Evolutionary conservation across 1,284 basidiomycete genomes (phyloP), one percentile per base, ranked within the genome.

Genomic region (Ustilago xerochloae): DNA sequence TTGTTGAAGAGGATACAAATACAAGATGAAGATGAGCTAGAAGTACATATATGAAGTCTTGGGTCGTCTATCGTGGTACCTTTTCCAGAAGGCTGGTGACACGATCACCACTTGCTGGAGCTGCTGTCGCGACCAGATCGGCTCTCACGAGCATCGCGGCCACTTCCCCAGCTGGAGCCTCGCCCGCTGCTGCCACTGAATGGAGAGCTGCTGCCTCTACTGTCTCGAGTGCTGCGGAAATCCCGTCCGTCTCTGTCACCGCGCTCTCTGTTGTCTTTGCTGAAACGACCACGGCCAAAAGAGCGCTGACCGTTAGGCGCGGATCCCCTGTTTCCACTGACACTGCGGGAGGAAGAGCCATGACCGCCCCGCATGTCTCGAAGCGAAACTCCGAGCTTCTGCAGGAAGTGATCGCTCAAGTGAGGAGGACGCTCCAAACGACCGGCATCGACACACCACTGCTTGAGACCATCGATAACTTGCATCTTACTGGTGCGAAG

Each of bases 391-490:
- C 78, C 78, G 16, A 79, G 45, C 61, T 75, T 75, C 46, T 57
- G 45, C 57, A 75, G 26, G 63, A 62, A 73, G 9, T 20, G 12
- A 4, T 64, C 60, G 55, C 72, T 70, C 43, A 79, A 46, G 49
- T 73, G 65, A 6, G 75, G 75, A 30, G 64, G 46, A 29, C 46
- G 45, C 24, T 66, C 54, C 45, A 78, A 15, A 20, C 69, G 47
- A 22, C 57, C 72, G 0, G 69, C 65, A 29, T 69, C 47, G 35
- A 68, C 61, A 2, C 55, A 28, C 78, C 78, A 79, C 18, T 60
- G 51, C 63, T 73, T 77, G 54, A 79, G 52, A 10, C 72, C 78
- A 2, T 78, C 58, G 35, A 77, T 32, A 12, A 77, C 20, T 38
- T 35, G 45, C 49, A 43, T 63, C 57, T 75, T 70, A 53, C 26